phyloP scores from a whole-genome alignment of 2,329 filamentous ascomycete genomes.

The Alternaria hordeiaustralica region DNA sequence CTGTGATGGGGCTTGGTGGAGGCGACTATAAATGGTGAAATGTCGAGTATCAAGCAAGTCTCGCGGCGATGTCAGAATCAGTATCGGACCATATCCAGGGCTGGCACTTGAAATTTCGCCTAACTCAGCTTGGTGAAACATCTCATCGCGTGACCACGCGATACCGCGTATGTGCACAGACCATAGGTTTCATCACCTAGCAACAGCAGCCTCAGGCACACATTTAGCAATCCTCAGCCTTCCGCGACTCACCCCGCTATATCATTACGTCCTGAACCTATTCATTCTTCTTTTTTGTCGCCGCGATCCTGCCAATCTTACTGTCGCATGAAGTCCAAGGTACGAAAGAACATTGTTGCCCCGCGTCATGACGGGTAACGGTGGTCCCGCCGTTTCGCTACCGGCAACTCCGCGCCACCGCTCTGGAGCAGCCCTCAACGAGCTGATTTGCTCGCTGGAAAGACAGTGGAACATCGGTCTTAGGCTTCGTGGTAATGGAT shows the following conservation, averaged over 20 bases:
- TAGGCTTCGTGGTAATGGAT: constrained; percentile 9
- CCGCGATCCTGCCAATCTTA: neutral
- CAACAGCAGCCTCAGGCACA: constrained; percentile 32
- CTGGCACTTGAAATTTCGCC: neutral
- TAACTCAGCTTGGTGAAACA: neutral
- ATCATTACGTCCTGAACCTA: neutral
- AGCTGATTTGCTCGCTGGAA: constrained; percentile 28
- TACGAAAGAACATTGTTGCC: constrained; percentile 1
- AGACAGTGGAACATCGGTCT: constrained; percentile 30
- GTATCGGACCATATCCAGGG: neutral
- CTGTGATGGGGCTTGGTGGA: neutral
- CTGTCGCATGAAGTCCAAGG: neutral
- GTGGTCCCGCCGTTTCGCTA: constrained; percentile 5
- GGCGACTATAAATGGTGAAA: neutral
- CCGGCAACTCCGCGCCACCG: constrained; percentile 23
- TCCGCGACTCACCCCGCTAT: constrained; percentile 1
- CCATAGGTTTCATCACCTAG: constrained; percentile 11
- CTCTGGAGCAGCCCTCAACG: constrained; percentile 21
- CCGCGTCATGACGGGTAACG: constrained; percentile 5
- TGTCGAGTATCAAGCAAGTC: neutral
- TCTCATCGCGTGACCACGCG: constrained; percentile 31
- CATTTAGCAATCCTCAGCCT: constrained; percentile 18
- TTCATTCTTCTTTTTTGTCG: neutral
- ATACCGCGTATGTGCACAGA: constrained; percentile 22
- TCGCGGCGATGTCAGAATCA: neutral